phyloP scores from a whole-genome alignment of 2,329 filamentous ascomycete genomes.

The Calonectria montana region DNA sequence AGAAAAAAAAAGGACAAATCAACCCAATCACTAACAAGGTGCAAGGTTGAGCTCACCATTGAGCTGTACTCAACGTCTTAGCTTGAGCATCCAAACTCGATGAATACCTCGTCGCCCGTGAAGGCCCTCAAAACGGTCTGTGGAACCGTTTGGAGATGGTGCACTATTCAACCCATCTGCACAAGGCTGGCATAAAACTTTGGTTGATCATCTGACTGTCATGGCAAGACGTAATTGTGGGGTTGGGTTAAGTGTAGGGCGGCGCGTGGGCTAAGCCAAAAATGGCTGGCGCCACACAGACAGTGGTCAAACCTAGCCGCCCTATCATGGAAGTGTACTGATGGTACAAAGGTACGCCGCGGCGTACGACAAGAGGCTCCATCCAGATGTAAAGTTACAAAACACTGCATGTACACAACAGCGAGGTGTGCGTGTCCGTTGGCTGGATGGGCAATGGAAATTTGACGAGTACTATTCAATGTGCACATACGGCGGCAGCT shows the following conservation, averaged over 20 bases:
- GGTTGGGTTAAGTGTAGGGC: slow-evolving; percentile 8
- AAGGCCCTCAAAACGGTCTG: background rate
- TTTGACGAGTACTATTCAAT: background rate
- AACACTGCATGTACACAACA: background rate
- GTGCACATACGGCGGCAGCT: background rate
- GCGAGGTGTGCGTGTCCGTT: background rate
- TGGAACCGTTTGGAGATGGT: background rate
- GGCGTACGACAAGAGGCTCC: background rate
- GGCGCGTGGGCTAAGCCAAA: slow-evolving; percentile 9
- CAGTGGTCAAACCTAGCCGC: slow-evolving; percentile 11
- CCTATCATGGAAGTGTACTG: slow-evolving; percentile 5
- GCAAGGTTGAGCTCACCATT: no score
- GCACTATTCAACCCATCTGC: background rate
- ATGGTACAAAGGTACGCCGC: background rate
- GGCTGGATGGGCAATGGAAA: background rate
- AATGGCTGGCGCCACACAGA: slow-evolving; percentile 7
- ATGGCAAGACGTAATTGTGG: background rate
- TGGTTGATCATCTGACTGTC: slow-evolving; percentile 14
- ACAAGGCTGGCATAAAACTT: background rate
- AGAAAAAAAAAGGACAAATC: no score
- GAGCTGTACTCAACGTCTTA: no score
- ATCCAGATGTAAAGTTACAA: background rate
- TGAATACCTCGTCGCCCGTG: background rate
- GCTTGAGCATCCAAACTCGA: background rate
- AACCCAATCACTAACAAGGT: no score